Base-by-base conservation (phyloP, 164 flowering plant species). In the Vitis amurensis region DNA sequence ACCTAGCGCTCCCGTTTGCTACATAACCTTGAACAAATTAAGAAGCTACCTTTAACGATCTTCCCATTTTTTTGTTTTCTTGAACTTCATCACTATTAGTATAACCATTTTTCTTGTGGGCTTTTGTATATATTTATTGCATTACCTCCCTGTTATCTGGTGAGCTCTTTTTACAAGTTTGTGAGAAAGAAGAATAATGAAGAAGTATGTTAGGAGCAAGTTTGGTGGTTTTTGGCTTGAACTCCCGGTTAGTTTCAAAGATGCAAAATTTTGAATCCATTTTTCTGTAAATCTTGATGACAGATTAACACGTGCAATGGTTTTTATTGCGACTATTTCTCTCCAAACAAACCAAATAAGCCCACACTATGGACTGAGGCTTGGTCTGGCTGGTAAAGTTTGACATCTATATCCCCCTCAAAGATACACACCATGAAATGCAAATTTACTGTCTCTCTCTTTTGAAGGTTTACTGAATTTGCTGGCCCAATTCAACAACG, bases 301-400 rank as follows among this genome's bases (percentile, higher is more conserved):
- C 83, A 82, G 86, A 83, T 83, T 52, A 80, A 83, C 72, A 76
- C 80, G 0, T 80, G 83, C 80, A 83, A 83, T 71, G 84, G 86
- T 23, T 83, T 83, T 51, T 83, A 83, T 30, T 80, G 86, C 30
- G 79, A 80, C 27, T 51, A 76, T 23, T 83, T 83, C 75, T 47
- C 73, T 17, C 86, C 86, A 7, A 83, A 83, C 70, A 71, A 73
- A 55, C 75, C 75, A 48, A 71, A 78, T 69, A 80, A 83, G 63
- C 86, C 86, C 12, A 78, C 70, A 62, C 19, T 83, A 31, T 83
- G 86, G 86, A 83, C 86, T 47, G 86, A 83, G 72, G 84, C 83
- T 30, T 82, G 85, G 85, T 80, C 68, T 76, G 81, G 81, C n/a
- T 82, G 85, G 85, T 82, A 69, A 37, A 67, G 11, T 60, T 55